Evolutionary conservation across 257 asterid genomes (phyloP), one percentile per base, ranked within the genome.

Genomic region (Galeopsis tetrahit): DNA sequence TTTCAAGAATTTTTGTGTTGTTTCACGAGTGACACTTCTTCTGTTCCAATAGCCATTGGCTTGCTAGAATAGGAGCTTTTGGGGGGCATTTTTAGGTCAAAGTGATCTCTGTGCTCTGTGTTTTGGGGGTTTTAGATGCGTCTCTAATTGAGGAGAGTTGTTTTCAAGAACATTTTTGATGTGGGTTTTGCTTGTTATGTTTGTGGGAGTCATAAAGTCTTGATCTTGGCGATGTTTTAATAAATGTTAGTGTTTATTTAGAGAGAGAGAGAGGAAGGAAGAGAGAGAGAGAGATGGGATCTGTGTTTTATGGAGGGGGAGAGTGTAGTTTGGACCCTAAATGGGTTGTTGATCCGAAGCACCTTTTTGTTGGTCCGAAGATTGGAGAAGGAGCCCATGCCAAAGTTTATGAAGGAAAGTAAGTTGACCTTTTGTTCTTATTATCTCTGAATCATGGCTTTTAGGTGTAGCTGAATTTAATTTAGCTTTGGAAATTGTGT

Each of bases 351-450:
- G 98, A 92, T 87, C 98, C 98, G 35, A 90, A 88, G 84, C 89
- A 80, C 75, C 97, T 90, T 21, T 82, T 90, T 66, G 97, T 92
- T 73, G 98, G 98, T 69, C 97, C 98, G 32, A 92, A 92, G 88
- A 87, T 92, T 79, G 97, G 97, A 78, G 98, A 92, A 78, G 98
- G 97, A 77, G 98, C 97, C 60, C 98, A 92, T 87, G 98, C 97
- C 75, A 92, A 92, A 79, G 98, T 92, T 56, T 92, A 92, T 51
- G 96, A 92, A 78, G 97, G 97, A 72, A 92, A 90, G 97, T 90
- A 78, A 88, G 98, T 90, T 81, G 81, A 81, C 84, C 80, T 77
- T 63, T 56, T 56, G n/a, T 59, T 73, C 38, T 48, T 60, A 39
- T 48, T 60, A 39, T 64, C 49, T 64, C 66, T 73, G n/a, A 67